Conservation (phyloP, 2,329 filamentous ascomycete species). For the Knufia fluminis region DNA sequence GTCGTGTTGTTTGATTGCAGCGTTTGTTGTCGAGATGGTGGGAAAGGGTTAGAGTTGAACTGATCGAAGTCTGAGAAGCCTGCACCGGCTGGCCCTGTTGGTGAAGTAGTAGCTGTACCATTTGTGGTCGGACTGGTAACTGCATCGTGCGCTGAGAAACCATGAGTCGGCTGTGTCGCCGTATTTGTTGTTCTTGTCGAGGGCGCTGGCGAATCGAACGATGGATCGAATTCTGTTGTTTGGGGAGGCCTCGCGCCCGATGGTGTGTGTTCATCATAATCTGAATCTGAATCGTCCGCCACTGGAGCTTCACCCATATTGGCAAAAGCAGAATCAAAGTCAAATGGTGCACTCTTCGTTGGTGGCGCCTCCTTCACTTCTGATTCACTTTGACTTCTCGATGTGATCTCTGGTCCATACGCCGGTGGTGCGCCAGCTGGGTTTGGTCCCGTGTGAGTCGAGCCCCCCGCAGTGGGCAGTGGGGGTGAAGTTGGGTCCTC, state of each 20-base stretch:
- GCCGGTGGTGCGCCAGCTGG: constrained; percentile 14
- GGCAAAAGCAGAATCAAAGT: constrained; percentile 40
- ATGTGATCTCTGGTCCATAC: constrained; percentile 21
- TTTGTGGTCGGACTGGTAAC: constrained; percentile 19
- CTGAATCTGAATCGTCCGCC: constrained; percentile 32
- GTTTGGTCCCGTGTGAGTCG: constrained; percentile 13
- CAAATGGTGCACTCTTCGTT: constrained; percentile 29
- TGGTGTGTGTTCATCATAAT: constrained; percentile 28
- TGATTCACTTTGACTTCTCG: background rate
- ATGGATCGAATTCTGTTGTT: constrained; percentile 35
- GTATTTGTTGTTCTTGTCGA: constrained; percentile 28
- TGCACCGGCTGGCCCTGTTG: background rate
- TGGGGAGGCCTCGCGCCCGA: constrained; percentile 22
- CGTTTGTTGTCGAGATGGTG: constrained; percentile 1
- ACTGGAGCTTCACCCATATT: constrained; percentile 36
- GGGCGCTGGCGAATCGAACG: constrained; percentile 35
- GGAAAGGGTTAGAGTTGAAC: constrained; percentile 29
- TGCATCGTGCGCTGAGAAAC: constrained; percentile 9
- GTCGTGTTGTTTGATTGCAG: constrained; percentile 25
- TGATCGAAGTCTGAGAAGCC: constrained; percentile 36
- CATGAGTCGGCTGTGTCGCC: background rate
- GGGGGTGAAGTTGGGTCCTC: constrained; percentile 32
- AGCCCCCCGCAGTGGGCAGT: constrained; percentile 27
- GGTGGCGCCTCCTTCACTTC: constrained; percentile 23
- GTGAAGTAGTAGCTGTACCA: constrained; percentile 27